Evolutionary conservation across 257 asterid genomes (phyloP).

Genomic region (Petunia secreta): DNA sequence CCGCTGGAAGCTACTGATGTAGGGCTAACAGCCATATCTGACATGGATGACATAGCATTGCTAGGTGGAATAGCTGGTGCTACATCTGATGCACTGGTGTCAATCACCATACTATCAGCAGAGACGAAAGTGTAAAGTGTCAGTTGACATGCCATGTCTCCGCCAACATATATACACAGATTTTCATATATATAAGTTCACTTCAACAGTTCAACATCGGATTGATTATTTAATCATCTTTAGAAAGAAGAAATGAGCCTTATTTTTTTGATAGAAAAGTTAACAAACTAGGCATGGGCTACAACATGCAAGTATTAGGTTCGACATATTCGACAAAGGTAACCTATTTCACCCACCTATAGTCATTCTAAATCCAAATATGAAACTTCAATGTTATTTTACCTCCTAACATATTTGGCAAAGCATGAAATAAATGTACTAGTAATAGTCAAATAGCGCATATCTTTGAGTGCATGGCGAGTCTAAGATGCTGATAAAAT

Average conservation of each 20-base stretch:
- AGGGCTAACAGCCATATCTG: conserved; percentile 91
- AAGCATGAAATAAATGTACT: background rate
- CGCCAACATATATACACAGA: background rate
- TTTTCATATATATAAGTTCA: conserved; percentile 8
- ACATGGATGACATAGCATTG: conserved; percentile 71
- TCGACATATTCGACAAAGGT: background rate
- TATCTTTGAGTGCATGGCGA: background rate
- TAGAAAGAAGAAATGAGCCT: background rate
- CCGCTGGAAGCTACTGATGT: conserved; percentile 92
- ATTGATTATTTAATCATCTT: background rate
- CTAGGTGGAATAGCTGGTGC: conserved; percentile 64
- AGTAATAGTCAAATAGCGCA: background rate
- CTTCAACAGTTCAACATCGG: background rate
- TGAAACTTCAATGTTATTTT: conserved; percentile 3
- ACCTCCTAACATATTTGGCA: background rate
- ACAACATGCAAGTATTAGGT: background rate
- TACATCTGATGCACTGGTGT: conserved; percentile 53
- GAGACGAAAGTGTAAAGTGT: background rate
- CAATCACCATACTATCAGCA: conserved; percentile 67
- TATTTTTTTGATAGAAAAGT: background rate
- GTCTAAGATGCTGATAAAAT: conserved; percentile 7
- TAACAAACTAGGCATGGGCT: background rate
- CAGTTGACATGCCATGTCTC: background rate
- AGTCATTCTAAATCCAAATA: conserved; percentile 4
- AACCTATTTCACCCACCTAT: background rate